Evolutionary conservation across 768 basidiomycete species (phyloP).

Genomic region (Pleurotus platypus): DNA sequence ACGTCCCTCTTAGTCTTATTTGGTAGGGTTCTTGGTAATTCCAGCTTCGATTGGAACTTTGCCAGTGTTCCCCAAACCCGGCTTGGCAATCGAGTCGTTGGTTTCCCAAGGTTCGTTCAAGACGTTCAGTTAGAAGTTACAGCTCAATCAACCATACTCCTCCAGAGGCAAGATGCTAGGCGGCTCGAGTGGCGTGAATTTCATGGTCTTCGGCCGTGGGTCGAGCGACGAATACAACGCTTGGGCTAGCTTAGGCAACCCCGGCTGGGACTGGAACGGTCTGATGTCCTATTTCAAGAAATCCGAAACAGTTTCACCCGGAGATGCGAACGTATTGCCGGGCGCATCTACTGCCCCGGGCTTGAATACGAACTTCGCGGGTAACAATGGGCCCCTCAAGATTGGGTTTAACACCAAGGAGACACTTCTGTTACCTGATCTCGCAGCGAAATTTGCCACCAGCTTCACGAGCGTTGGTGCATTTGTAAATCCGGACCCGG

Average conservation of each 20-base stretch:
- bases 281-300: slow-evolving; percentile 8
- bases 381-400: too few species aligned
- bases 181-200: slow-evolving; percentile 15
- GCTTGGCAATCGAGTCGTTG: neutral
- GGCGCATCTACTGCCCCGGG: too few species aligned
- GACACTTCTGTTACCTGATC: too few species aligned
- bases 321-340: too few species aligned
- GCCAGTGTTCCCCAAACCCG: neutral
- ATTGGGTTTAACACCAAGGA: too few species aligned
- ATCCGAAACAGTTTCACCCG: neutral
- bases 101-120: too few species aligned
- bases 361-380: too few species aligned
- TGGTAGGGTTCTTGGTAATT: too few species aligned
- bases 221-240: slow-evolving; percentile 15
- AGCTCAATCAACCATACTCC: neutral
- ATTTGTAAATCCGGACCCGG: neutral
- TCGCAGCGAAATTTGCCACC: too few species aligned
- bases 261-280: slow-evolving; percentile 9
- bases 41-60: neutral
- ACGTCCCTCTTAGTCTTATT: too few species aligned
- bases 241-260: slow-evolving; percentile 7
- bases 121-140: too few species aligned
- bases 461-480: neutral
- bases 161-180: slow-evolving; percentile 19
- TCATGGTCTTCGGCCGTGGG: slow-evolving; percentile 11